Percentiles rank a stretch among this genome's conserved stretches.
Conservation (phyloP, 768 basidiomycete species). For the Tylopilus rubrobrunneus region DNA sequence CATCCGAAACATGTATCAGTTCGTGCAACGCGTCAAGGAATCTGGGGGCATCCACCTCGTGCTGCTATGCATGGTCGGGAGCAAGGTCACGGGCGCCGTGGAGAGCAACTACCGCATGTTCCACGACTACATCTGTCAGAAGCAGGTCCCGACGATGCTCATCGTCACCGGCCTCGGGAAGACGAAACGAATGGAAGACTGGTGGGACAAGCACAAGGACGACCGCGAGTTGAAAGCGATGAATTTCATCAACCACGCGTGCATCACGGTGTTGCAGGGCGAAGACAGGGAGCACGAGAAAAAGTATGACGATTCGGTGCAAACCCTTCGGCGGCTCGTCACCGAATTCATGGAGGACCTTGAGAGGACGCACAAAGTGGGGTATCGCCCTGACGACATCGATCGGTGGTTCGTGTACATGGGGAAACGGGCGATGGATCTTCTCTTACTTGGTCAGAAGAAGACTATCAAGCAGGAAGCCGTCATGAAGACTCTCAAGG, state of each 20-base stretch:
- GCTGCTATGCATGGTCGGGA: conserved; percentile 37
- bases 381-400: conserved; percentile 7
- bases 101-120: conserved; percentile 38
- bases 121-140: conserved; percentile 34
- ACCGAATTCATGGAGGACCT: conserved; percentile 1
- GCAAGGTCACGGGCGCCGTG: conserved; percentile 30
- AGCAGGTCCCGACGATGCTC: conserved; percentile 34
- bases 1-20: conserved; percentile 23
- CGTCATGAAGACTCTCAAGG: conserved; percentile 10
- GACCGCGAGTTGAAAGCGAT: conserved; percentile 8
- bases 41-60: conserved; percentile 38
- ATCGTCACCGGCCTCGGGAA: conserved; percentile 38
- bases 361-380: background rate
- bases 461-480: conserved; percentile 9
- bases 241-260: conserved; percentile 22
- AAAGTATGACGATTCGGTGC: conserved; percentile 16
- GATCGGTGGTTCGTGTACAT: conserved; percentile 15
- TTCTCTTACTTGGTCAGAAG: conserved; percentile 10
- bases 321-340: conserved; percentile 12
- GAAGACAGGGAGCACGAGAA: conserved; percentile 15
- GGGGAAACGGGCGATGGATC: conserved; percentile 13
- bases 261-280: conserved; percentile 26
- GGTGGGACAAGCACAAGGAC: conserved; percentile 29
- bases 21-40: conserved; percentile 23
- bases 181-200: conserved; percentile 28